Evolutionary conservation across 2,329 filamentous ascomycete genomes (phyloP).

Genomic region (Hymenoscyphus repandus): DNA sequence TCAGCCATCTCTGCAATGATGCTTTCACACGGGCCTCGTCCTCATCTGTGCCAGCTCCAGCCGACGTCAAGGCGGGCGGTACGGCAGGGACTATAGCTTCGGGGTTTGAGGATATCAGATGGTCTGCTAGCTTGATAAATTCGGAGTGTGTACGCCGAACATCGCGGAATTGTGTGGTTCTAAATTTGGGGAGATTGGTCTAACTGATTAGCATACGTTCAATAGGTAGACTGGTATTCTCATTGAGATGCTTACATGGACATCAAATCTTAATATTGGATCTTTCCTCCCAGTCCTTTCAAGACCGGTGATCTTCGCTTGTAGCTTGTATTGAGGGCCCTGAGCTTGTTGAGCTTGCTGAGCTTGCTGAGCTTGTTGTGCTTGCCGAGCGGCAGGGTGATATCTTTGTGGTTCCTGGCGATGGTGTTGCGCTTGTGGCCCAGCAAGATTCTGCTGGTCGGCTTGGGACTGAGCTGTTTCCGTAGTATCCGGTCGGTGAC

Average conservation of each 20-base stretch:
- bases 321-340: conserved; percentile 73
- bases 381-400: conserved; percentile 17
- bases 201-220: conserved; percentile 36
- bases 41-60: conserved; percentile 92
- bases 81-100: conserved; percentile 92
- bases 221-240: not conserved
- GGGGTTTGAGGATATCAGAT: conserved; percentile 95
- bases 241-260: conserved; percentile 64
- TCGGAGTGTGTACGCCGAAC: conserved; percentile 93
- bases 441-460: conserved; percentile 20
- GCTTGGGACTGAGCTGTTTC: conserved; percentile 23
- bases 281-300: conserved; percentile 95
- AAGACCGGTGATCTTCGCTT: conserved; percentile 89
- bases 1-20: conserved; percentile 90
- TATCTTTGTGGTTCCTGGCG: conserved; percentile 31
- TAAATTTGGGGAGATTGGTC: conserved; percentile 98
- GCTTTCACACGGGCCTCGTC: conserved; percentile 87
- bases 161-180: conserved; percentile 97
- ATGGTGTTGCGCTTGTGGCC: conserved; percentile 25
- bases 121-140: conserved; percentile 92
- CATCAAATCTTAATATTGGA: conserved; percentile 89
- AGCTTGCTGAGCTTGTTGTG: conserved; percentile 29
- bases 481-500: conserved; percentile 27
- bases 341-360: conserved; percentile 27
- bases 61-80: conserved; percentile 88